Evolutionary conservation across 805 yeast genomes (phyloP), one percentile per base, ranked within the genome.

Genomic region (Spathaspora sp.): DNA sequence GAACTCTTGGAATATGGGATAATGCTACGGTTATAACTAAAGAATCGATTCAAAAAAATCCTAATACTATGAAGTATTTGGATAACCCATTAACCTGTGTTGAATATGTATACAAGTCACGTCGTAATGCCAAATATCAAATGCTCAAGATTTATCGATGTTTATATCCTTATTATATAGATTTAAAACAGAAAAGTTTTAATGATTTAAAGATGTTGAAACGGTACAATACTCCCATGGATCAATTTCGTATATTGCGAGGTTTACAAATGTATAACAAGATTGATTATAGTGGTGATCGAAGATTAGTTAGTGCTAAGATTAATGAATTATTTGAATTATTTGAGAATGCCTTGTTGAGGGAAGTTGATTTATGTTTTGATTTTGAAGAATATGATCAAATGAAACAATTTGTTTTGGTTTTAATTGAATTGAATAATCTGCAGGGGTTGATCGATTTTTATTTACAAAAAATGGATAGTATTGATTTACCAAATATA

Each of bases 331-430:
- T 85, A 11, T 64, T 82, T 39, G 93, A 86, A 59, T 72, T 88
- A 17, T 88, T 89, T 61, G 85, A 86, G 42, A 86, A 79, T 61
- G 88, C 94, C 0, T 75, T 87, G 7, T 63, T 89, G 14, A 67
- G 82, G 45, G 96, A 89, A 61, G 75, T 88, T 52, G 92, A 87
- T 48, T 66, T 75, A 29, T 84, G 78, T 54, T 76, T 78, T 53
- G 81, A 78, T 44, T 60, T 73, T 1, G 67, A 73, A 44, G 81
- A 83, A 40, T 79, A 66, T 55, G 64, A 59, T 2, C 64, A 65
- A 18, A 73, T 79, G 12, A 62, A 61, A 23, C 51, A 59, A 26
- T 75, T 72, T 54, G 75, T 73, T 4, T 50, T 60, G 43, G 70
- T 75, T 14, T 57, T 75, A 54, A 61, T 67, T 7, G 67, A 63